Percentiles rank a stretch among this genome's conserved stretches.
Evolutionary conservation across 768 basidiomycete genomes (phyloP).

Genomic region (Xanthoconium stramineum): DNA sequence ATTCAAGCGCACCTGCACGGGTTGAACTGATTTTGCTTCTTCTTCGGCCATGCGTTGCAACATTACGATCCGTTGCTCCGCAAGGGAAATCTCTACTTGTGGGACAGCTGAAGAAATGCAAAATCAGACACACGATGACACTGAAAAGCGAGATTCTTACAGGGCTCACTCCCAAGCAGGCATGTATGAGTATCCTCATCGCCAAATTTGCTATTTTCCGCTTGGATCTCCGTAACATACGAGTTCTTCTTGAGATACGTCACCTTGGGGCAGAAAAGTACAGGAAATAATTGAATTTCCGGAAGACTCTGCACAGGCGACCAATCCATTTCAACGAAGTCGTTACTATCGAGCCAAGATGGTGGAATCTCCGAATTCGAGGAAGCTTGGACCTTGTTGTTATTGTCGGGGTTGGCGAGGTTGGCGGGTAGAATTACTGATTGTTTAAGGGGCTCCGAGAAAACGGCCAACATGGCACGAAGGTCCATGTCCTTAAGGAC

Average conservation of each 20-base stretch:
- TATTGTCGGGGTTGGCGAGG: slow-evolving; percentile 42
- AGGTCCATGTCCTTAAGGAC: slow-evolving; percentile 73
- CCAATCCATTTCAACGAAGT: slow-evolving; percentile 82
- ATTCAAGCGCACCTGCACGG: slow-evolving; percentile 15
- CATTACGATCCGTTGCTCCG: slow-evolving; percentile 50
- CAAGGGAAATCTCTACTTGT: slow-evolving; percentile 61
- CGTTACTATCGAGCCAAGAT: slow-evolving; percentile 74
- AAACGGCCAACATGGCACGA: slow-evolving; percentile 74
- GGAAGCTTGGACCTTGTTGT: slow-evolving; percentile 35
- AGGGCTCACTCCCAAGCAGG: slow-evolving; percentile 66
- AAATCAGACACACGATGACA: slow-evolving; percentile 3
- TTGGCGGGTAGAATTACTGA: slow-evolving; percentile 47
- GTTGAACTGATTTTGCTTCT: slow-evolving; percentile 6
- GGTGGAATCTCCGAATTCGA: slow-evolving; percentile 37
- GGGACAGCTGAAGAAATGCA: slow-evolving; percentile 46
- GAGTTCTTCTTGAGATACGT: slow-evolving; percentile 71
- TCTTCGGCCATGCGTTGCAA: slow-evolving; percentile 32
- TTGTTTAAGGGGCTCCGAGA: slow-evolving; percentile 68
- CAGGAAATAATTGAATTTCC: slow-evolving; percentile 62
- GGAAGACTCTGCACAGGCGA: slow-evolving; percentile 47
- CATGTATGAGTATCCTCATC: slow-evolving; percentile 81
- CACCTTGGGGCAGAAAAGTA: slow-evolving; percentile 78
- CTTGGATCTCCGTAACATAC: slow-evolving; percentile 37
- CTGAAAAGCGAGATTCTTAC: slow-evolving; percentile 38
- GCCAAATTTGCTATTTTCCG: slow-evolving; percentile 75